Evolutionary conservation across 345 rosid species (phyloP).

Genomic region (Citrus trifoliata): DNA sequence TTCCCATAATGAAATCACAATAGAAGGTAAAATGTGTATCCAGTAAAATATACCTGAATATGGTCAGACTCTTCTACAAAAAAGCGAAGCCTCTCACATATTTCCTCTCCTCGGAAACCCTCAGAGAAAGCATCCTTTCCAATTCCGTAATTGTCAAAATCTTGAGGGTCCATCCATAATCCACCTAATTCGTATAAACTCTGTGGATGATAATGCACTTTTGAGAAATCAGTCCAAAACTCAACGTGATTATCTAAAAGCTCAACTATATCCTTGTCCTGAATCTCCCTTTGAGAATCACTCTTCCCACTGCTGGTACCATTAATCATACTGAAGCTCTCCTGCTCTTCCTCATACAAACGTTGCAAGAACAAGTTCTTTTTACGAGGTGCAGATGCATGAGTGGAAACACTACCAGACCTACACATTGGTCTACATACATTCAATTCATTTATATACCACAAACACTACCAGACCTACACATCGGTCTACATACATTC

Average conservation of each 20-base stretch:
- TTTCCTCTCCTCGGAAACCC: conserved; percentile 68
- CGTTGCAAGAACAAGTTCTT: conserved; percentile 80
- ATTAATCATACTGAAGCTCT: not conserved
- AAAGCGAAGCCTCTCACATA: conserved; percentile 73
- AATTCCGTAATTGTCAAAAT: conserved; percentile 72
- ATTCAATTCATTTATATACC: conserved; percentile 10
- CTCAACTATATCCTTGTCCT: conserved; percentile 70
- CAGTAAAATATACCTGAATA: conserved; percentile 54
- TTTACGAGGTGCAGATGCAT: conserved; percentile 48
- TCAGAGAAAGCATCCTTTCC: conserved; percentile 70
- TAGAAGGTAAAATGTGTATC: not conserved
- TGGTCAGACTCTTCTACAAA: conserved; percentile 94
- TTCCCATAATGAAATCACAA: not conserved
- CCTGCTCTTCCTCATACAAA: conserved; percentile 60
- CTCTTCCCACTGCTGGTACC: conserved; percentile 23
- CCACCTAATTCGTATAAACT: conserved; percentile 74
- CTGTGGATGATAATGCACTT: conserved; percentile 82
- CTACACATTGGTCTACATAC: conserved; percentile 38
- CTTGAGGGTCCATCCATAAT: conserved; percentile 50
- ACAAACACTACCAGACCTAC: conserved; percentile 65
- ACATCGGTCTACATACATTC: conserved; percentile 20
- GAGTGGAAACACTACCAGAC: conserved; percentile 64
- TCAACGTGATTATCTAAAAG: conserved; percentile 60
- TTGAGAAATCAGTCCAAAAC: conserved; percentile 93
- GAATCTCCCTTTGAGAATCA: conserved; percentile 37